Evolutionary conservation across 148 eudicot species (phyloP).

Genomic region (Diospyros kaki): DNA sequence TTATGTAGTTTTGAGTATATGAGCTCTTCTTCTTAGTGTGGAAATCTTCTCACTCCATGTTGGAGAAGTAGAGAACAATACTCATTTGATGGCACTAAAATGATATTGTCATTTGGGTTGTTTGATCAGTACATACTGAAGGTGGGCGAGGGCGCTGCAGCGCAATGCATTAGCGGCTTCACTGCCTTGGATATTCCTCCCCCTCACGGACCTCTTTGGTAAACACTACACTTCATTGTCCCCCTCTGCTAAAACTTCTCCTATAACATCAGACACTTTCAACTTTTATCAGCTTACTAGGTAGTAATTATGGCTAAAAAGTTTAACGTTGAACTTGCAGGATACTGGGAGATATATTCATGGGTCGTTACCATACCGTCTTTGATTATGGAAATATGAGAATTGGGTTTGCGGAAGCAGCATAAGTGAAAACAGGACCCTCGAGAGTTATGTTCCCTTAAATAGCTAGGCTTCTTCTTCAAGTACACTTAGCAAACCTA

Average conservation of each 20-base stretch:
- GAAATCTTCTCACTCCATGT: background rate
- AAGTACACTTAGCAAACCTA: background rate
- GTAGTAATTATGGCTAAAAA: background rate
- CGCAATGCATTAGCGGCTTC: constrained; percentile 92
- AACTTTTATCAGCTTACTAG: background rate
- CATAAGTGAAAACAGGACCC: constrained; percentile 19
- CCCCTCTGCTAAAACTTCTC: too few species aligned
- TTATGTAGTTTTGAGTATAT: too few species aligned
- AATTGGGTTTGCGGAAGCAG: constrained; percentile 88
- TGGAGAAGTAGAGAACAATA: background rate
- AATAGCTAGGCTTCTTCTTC: background rate
- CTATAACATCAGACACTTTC: too few species aligned
- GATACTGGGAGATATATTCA: constrained; percentile 92
- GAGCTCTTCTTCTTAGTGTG: too few species aligned
- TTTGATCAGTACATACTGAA: constrained; percentile 70
- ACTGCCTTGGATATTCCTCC: constrained; percentile 78
- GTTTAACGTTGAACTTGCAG: constrained; percentile 32
- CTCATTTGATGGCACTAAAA: background rate
- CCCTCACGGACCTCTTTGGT: constrained; percentile 96
- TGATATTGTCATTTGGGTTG: background rate
- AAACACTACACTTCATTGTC: background rate
- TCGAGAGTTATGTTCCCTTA: background rate
- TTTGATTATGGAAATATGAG: constrained; percentile 69
- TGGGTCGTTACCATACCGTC: constrained; percentile 89
- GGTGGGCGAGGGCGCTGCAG: constrained; percentile 70